A percentile compares a stretch with the other conserved stretches of the same genome.
Evolutionary conservation across 23 red algal species (phyloP).

Genomic region (Gracilaria caudata): DNA sequence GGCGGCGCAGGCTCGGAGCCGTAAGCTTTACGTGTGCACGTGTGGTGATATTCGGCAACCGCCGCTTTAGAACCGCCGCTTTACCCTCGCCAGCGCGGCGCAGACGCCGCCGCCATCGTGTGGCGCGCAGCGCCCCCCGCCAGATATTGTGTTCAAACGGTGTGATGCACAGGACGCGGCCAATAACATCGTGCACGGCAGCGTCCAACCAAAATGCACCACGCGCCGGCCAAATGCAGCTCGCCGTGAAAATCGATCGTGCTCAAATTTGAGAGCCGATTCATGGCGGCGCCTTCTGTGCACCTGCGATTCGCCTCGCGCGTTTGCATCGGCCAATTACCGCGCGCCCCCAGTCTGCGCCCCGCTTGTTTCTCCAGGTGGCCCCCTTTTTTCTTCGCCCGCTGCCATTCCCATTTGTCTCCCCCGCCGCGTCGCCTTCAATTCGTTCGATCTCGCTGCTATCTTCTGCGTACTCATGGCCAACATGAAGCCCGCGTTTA

Average conservation of each 20-base stretch:
- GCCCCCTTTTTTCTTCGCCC: background rate
- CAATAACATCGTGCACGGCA: background rate
- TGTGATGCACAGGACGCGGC: background rate
- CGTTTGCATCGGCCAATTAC: constrained; percentile 8
- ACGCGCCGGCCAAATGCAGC: background rate
- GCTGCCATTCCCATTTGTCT: background rate
- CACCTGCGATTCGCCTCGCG: constrained; percentile 10
- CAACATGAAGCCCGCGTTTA: constrained; percentile 24
- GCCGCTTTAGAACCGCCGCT: no score
- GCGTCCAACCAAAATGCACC: constrained; percentile 7
- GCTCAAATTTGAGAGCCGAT: background rate
- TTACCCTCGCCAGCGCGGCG: no score
- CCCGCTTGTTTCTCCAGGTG: background rate
- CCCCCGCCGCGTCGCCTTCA: background rate
- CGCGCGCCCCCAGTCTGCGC: background rate
- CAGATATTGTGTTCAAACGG: constrained; percentile 5
- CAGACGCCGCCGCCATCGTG: background rate
- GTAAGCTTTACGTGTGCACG: no score
- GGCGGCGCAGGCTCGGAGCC: no score
- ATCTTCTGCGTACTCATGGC: background rate
- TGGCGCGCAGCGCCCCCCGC: background rate
- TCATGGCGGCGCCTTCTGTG: background rate
- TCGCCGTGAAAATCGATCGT: background rate
- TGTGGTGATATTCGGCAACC: no score
- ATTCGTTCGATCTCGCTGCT: background rate